Evolutionary conservation across 2,329 filamentous ascomycete species (phyloP).

Genomic region (Laburnicola sp.): DNA sequence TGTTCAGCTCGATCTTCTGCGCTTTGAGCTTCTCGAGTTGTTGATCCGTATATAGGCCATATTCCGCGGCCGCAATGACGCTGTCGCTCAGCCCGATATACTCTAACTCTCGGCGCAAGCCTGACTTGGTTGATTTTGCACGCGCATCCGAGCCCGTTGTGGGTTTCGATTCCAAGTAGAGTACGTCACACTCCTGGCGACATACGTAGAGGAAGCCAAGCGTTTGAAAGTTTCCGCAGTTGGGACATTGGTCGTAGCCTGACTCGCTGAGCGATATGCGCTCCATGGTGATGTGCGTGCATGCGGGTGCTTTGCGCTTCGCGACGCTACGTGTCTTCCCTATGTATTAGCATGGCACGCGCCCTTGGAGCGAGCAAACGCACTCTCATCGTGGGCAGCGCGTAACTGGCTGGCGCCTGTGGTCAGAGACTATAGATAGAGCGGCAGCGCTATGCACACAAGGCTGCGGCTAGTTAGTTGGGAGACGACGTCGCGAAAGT

Average conservation of each 20-base stretch:
- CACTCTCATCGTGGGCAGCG: slow-evolving; percentile 20
- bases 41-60: slow-evolving; percentile 36
- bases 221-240: slow-evolving; percentile 59
- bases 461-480: background rate
- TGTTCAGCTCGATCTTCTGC: slow-evolving; percentile 37
- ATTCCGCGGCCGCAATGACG: slow-evolving; percentile 38
- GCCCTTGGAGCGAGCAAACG: slow-evolving; percentile 12
- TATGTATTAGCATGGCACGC: slow-evolving; percentile 14
- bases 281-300: slow-evolving; percentile 70
- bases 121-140: slow-evolving; percentile 19
- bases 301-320: slow-evolving; percentile 42
- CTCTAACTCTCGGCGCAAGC: slow-evolving; percentile 33
- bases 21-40: slow-evolving; percentile 38
- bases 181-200: slow-evolving; percentile 57
- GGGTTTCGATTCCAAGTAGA: slow-evolving; percentile 14
- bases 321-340: slow-evolving; percentile 22
- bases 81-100: slow-evolving; percentile 37
- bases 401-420: background rate
- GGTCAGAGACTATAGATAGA: too few relatives aligned
- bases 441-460: too few relatives aligned
- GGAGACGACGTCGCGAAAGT: background rate
- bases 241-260: slow-evolving; percentile 55
- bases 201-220: slow-evolving; percentile 77
- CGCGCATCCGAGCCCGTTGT: background rate
- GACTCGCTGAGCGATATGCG: slow-evolving; percentile 58